Base-by-base conservation (phyloP, 2,329 filamentous ascomycete species). In the Fusarium nurragi region DNA sequence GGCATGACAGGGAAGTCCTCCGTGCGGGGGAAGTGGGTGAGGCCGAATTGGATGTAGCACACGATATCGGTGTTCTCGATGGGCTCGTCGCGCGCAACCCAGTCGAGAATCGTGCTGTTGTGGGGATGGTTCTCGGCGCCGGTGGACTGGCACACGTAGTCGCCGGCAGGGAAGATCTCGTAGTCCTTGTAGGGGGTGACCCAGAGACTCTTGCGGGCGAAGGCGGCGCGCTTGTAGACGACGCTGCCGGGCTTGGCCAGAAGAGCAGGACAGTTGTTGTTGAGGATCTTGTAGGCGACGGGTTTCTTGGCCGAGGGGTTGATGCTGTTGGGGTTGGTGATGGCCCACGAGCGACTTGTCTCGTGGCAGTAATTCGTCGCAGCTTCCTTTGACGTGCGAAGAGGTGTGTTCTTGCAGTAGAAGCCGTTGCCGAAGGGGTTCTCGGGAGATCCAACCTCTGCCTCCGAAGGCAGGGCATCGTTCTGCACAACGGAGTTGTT, bases 1-100 rank as follows among this genome's bases (percentile, higher is more conserved):
- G 93, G 93, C 93, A 97, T 97, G 70, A 97, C 83, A 34, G 94
- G 94, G 80, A 92, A 97, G 76, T 97, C 94, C 76, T 97, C 94
- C 0, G 93, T 93, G 0, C 91, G 82, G 0, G 94, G 93, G 82
- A 97, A 94, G 76, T 97, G 94, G 1, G 90, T 94, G 36, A 97
- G 83, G 34, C 94, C 94, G 72, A 97, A 97, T 0, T 93, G 97
- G 79, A 97, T 93, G 92, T 93, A 97, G 25, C 97, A 86, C 2
- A 97, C 93, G 25, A 97, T 80, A 76, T 97, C 92, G 0, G 88
- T 91, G 80, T 97, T 90, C 51, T 91, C 91, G 69, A 97, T 88
- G 30, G 81, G 84, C 63, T 86, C 88, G 34, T 80, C 80, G 9
- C 91, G 88, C 62, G 92, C 86, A n/a, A 95, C 90, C 92, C 92